Evolutionary conservation across 2,329 filamentous ascomycete species (phyloP).

Genomic region (Fusarium sp.): DNA sequence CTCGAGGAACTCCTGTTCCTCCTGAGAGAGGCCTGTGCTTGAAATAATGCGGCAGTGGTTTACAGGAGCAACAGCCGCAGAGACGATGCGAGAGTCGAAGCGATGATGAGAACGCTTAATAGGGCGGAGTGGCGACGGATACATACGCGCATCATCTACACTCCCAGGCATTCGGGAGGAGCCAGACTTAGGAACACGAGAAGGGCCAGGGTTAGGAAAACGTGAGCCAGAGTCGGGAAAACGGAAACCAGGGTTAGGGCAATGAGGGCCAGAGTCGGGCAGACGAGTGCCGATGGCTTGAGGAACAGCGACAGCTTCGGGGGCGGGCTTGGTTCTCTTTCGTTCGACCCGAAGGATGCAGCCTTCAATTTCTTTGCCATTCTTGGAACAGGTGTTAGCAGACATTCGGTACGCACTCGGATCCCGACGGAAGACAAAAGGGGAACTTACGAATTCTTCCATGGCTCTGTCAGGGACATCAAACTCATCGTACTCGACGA

Average conservation of each 20-base stretch:
- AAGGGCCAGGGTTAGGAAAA: not conserved
- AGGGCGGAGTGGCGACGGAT: not conserved
- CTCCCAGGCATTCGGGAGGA: not conserved
- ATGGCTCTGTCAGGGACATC: constrained; percentile 52
- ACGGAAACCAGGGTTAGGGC: not conserved
- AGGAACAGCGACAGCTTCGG: not conserved
- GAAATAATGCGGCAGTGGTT: not conserved
- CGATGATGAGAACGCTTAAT: constrained; percentile 9
- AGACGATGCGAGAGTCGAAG: not conserved
- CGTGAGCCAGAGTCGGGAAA: not conserved
- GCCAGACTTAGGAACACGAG: not conserved
- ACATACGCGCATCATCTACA: not conserved
- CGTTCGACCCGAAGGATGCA: constrained; percentile 50
- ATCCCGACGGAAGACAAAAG: not conserved
- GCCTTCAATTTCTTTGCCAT: constrained; percentile 46
- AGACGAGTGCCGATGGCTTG: not conserved
- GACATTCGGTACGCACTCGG: not conserved
- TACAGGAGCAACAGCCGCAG: not conserved
- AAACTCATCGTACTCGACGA: constrained; percentile 52
- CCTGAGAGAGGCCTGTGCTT: not conserved
- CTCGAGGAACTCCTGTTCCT: not conserved
- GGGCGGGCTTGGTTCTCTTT: constrained; percentile 43
- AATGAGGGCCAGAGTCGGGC: not conserved
- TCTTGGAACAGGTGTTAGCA: constrained; percentile 38
- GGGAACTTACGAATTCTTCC: constrained; percentile 48